Conservation (phyloP, 768 basidiomycete species). For the Auriscalpium orientale region DNA sequence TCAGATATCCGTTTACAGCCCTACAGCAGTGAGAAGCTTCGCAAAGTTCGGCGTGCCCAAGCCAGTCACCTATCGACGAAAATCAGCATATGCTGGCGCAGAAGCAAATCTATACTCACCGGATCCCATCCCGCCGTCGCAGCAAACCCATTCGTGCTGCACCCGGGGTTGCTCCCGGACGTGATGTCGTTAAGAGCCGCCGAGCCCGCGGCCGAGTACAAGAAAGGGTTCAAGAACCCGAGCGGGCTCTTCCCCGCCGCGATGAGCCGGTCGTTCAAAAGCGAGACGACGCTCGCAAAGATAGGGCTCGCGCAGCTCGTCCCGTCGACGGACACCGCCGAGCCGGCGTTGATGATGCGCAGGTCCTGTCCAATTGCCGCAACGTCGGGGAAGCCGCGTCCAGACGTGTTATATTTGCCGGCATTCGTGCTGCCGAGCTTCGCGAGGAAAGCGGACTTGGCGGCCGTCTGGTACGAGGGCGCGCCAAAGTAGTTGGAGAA, state of each 20-base stretch:
- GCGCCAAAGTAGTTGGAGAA: slow-evolving; percentile 15
- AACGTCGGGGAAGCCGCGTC: slow-evolving; percentile 18
- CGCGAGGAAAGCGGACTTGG: slow-evolving; percentile 5
- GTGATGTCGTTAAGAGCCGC: slow-evolving; percentile 29
- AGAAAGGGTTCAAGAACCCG: slow-evolving; percentile 25
- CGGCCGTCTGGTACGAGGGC: slow-evolving; percentile 10
- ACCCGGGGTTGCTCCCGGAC: slow-evolving; percentile 17
- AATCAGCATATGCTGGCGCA: not conserved
- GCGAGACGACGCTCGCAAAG: slow-evolving; percentile 16
- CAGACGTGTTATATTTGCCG: slow-evolving; percentile 14
- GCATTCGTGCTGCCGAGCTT: slow-evolving; percentile 4
- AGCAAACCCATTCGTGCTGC: slow-evolving; percentile 12
- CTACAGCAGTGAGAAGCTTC: slow-evolving; percentile 37
- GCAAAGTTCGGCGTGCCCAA: slow-evolving; percentile 32
- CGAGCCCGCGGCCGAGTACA: slow-evolving; percentile 19
- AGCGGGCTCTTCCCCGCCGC: slow-evolving; percentile 18
- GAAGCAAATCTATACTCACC: not conserved
- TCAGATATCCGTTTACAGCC: slow-evolving; percentile 3
- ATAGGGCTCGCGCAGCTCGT: slow-evolving; percentile 14
- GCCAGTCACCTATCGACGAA: not conserved
- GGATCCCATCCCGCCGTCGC: slow-evolving; percentile 8
- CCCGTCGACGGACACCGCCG: not conserved
- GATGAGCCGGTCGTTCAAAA: slow-evolving; percentile 26
- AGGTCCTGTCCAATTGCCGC: not conserved
- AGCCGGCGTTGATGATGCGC: not conserved